Base-by-base conservation (phyloP, 148 eudicot species). In the Fallopia convolvulus region DNA sequence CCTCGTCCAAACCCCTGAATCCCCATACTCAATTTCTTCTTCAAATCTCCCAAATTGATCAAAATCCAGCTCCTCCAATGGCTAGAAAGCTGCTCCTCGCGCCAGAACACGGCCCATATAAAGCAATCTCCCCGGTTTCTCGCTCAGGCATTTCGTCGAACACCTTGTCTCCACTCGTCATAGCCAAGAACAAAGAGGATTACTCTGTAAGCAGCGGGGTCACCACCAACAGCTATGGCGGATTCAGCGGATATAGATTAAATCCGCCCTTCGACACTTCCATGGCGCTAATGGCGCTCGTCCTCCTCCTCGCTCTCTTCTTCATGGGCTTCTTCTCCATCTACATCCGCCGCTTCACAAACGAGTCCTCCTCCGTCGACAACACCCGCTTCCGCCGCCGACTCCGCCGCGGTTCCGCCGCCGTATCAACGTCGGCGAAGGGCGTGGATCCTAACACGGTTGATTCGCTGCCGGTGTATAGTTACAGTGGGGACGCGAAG, bases 281-380 rank as follows among this genome's bases (percentile, higher is more conserved):
- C 72, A 80, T 90, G 90, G 87, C 88, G 13, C 76, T 91, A 8
- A 88, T 89, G 0, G 78, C 88, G 0, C 66, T 91, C 5, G 84
- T 90, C 33, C 92, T 91, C 75, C 73, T 91, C 70, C 79, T 88
- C 9, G 92, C 87, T 1, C 80, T 91, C 74, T 91, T 91, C 78
- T 89, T 91, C 83, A 79, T 91, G 82, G 97, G 83, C 3, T 91
- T 91, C 78, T 88, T 89, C 84, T 91, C 93, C 18, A 60, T 89
- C 46, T 91, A 91, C 79, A 77, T 90, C 75, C 89, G 97, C 44
- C 90, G 90, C 20, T 85, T 85, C 77, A 2, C 86, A 36, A 80
- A 82, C 11, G 84, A 83, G 20, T 18, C 80, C 10, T 18, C 80
- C 10, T 32, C 83, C n/a, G 77, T 55, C 20, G 85, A 79, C 42